These are phyloP conservation scores for Musa schizocarpa DNA, from an alignment of 176 grass and related monocot genomes.

Conservation along the genomic window DNA sequence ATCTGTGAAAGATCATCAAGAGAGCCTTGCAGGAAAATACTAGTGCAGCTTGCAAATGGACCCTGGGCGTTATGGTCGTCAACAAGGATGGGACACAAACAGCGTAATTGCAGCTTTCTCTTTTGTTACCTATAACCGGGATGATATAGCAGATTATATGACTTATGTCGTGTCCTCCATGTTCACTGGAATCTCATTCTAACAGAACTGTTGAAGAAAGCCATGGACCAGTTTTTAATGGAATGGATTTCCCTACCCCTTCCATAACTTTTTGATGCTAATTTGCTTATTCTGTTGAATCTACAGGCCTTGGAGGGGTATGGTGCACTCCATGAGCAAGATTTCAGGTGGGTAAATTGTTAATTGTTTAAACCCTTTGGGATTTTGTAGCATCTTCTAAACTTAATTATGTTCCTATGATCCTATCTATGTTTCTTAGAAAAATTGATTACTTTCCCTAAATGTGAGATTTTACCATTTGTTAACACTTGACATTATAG, in stretches of 20 bases:
- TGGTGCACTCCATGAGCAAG: conserved; percentile 48
- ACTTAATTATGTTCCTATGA: not conserved
- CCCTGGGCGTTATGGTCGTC: conserved; percentile 59
- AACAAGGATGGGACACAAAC: conserved; percentile 88
- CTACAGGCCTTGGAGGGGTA: conserved; percentile 98
- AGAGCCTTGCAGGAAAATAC: conserved; percentile 40
- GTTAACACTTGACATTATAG: not conserved
- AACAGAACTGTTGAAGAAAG: conserved; percentile 51
- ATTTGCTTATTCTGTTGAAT: conserved; percentile 99
- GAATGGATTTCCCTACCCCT: conserved; percentile 76
- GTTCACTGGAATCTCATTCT: conserved; percentile 47
- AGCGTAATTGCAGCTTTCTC: conserved; percentile 99
- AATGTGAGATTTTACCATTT: not conserved
- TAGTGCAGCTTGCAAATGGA: conserved; percentile 57
- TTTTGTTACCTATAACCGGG: conserved; percentile 87
- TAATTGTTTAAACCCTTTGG: not conserved
- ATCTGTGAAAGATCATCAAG: conserved; percentile 36
- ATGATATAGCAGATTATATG: conserved; percentile 74
- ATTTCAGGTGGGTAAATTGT: conserved; percentile 50
- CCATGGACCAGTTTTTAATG: conserved; percentile 69
- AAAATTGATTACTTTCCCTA: not conserved
- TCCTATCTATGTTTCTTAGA: not conserved
- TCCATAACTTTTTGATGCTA: conserved; percentile 74
- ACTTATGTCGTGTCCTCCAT: conserved; percentile 56
- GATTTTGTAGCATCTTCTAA: not conserved